These are phyloP conservation scores for Alternaria infectoria DNA, from an alignment of 2,329 filamentous ascomycete species.

Conservation along the genomic window DNA sequence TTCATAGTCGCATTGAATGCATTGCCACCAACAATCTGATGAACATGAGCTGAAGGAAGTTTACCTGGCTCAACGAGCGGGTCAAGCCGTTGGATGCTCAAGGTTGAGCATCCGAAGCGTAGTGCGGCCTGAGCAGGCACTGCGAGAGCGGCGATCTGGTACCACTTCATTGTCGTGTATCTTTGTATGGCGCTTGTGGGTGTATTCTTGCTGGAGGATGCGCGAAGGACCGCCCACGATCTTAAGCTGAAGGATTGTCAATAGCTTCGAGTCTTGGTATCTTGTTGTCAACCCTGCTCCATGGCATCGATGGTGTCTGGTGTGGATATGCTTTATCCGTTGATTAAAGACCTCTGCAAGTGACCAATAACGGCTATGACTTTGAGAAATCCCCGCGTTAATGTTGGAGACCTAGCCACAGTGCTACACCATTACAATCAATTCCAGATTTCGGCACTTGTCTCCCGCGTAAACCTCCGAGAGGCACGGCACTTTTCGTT, in stretches of 20 bases:
- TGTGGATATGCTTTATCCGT: conserved; percentile 10
- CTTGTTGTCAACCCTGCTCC: background rate
- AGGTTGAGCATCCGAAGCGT: conserved; percentile 32
- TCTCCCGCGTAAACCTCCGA: conserved; percentile 2
- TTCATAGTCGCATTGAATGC: conserved; percentile 30
- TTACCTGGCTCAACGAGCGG: conserved; percentile 31
- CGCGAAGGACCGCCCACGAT: background rate
- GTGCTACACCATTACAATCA: background rate
- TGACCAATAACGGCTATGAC: conserved; percentile 6
- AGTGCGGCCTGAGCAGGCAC: conserved; percentile 28
- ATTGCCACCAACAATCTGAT: conserved; percentile 31
- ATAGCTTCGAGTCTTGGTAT: background rate
- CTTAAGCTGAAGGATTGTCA: background rate
- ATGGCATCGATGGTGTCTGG: conserved; percentile 2
- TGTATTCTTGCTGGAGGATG: background rate
- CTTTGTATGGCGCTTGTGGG: background rate
- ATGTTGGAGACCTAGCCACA: background rate
- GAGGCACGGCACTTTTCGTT: conserved; percentile 1
- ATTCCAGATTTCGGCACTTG: conserved; percentile 13
- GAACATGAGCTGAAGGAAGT: conserved; percentile 27
- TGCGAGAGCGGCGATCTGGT: conserved; percentile 17
- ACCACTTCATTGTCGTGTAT: conserved; percentile 26
- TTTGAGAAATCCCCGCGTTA: background rate
- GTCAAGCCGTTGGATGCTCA: conserved; percentile 36
- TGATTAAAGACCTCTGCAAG: conserved; percentile 6